Base-by-base conservation (phyloP, 1,284 basidiomycete genomes). In the Pseudozyma pruni region DNA sequence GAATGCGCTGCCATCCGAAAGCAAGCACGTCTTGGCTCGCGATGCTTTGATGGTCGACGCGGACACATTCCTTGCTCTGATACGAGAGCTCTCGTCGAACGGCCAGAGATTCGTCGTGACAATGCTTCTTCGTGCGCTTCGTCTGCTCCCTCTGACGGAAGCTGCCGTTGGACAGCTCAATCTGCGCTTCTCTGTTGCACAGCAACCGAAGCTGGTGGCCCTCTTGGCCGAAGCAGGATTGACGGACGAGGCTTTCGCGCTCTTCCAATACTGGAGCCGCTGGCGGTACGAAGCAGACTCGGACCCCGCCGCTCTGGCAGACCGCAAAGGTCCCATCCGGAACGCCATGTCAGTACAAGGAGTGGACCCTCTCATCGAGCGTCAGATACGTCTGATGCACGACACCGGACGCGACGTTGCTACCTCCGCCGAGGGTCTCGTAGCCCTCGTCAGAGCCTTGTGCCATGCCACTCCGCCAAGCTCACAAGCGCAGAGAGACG, bases 261-360 rank as follows among this genome's bases (percentile, higher is more conserved):
- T 71, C 2, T 71, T 61, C 43, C 57, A 71, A 35, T 31, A 49
- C n/a, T 71, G 68, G 68, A 47, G 37, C 14, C 48, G 44, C 16
- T 40, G 38, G 25, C 62, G 51, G 16, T 66, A 47, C 32, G 55
- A 59, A n/a, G 35, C 32, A 4, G 43, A 39, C 8, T 23, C 38
- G 5, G 20, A 31, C 9, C 6, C 20, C 9, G n/a, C 11, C n/a
- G 25, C 7, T 14, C 22, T n/a, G 22, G 16, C 20, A 29, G n/a
- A n/a, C n/a, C n/a, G n/a, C 13, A 22, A 16, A 16, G 39, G 23
- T 14, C 37, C n/a, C n/a, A n/a, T 55, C 7, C 56, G 62, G 22
- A 33, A n/a, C 4, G 14, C 34, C 16, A 42, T 20, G 14, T 44
- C 43, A 6, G 23, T 45, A 0, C 42, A 41, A n/a, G 22, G 51